Conservation (phyloP, 345 rosid genomes). For the Cochlearia excelsa region DNA sequence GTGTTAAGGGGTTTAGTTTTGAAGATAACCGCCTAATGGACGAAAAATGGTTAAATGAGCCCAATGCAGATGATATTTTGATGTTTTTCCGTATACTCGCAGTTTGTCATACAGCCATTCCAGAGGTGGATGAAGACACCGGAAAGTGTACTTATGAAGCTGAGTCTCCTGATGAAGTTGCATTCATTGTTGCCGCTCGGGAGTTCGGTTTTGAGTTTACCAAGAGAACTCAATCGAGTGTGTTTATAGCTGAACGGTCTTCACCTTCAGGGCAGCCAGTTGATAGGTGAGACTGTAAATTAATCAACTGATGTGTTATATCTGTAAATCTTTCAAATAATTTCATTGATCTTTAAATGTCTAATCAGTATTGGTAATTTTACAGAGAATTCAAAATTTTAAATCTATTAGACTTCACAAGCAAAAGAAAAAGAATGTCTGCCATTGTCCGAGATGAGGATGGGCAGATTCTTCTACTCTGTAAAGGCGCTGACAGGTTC, state of each 20-base stretch:
- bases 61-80: slow-evolving; percentile 42
- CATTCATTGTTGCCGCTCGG: slow-evolving; percentile 66
- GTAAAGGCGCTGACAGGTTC: slow-evolving; percentile 93
- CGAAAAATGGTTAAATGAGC: slow-evolving; percentile 49
- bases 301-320: neutral
- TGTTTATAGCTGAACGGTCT: slow-evolving; percentile 47
- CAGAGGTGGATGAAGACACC: slow-evolving; percentile 46
- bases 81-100: slow-evolving; percentile 72
- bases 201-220: slow-evolving; percentile 73
- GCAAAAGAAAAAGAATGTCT: slow-evolving; percentile 81
- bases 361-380: slow-evolving; percentile 14
- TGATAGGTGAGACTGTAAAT: slow-evolving; percentile 46
- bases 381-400: slow-evolving; percentile 70
- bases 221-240: slow-evolving; percentile 60
- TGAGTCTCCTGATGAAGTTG: slow-evolving; percentile 82
- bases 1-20: slow-evolving; percentile 63
- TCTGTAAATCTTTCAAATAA: neutral
- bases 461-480: slow-evolving; percentile 60
- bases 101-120: slow-evolving; percentile 71
- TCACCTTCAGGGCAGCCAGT: slow-evolving; percentile 43
- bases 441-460: slow-evolving; percentile 62
- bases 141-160: slow-evolving; percentile 68
- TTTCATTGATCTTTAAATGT: neutral
- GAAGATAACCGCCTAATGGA: slow-evolving; percentile 59
- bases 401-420: slow-evolving; percentile 66